These are phyloP conservation scores for Oryza glumipatula DNA, from an alignment of 176 grass and related monocot species.

Conservation along the genomic window DNA sequence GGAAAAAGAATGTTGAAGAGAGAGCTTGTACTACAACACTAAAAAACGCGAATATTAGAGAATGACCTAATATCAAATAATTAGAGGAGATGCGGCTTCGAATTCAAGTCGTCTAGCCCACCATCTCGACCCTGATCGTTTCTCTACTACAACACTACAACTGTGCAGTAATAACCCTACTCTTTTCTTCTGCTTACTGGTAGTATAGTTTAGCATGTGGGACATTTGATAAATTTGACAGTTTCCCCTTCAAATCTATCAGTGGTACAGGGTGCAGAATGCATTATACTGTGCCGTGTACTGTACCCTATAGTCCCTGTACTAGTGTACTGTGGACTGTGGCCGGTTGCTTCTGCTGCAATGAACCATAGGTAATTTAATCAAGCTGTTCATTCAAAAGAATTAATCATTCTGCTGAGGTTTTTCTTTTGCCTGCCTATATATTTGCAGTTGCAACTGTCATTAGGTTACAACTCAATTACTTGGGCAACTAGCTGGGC, in stretches of 20 bases:
- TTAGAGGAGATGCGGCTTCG: too few relatives aligned
- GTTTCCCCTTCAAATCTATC: neutral
- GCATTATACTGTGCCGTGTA: neutral
- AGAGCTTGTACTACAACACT: neutral
- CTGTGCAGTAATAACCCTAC: neutral
- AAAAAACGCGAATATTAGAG: too few relatives aligned
- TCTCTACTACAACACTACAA: too few relatives aligned
- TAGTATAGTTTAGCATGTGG: neutral
- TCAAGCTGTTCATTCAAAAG: too few relatives aligned
- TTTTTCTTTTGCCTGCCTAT: neutral
- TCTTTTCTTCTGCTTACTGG: neutral
- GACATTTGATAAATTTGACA: neutral
- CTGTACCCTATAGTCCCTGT: neutral
- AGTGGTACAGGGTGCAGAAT: neutral
- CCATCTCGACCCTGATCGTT: too few relatives aligned
- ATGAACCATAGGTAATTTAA: too few relatives aligned
- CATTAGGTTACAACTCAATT: neutral
- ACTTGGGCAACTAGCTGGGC: neutral
- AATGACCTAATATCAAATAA: too few relatives aligned
- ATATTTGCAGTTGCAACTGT: constrained; percentile 4
- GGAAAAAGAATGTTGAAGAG: neutral
- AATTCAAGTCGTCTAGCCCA: too few relatives aligned
- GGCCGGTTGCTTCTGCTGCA: neutral
- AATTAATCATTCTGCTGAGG: too few relatives aligned
- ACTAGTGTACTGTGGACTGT: neutral